These are phyloP conservation scores for Candida arabinofermentans DNA, from an alignment of 805 yeast genomes.

Conservation along the genomic window DNA sequence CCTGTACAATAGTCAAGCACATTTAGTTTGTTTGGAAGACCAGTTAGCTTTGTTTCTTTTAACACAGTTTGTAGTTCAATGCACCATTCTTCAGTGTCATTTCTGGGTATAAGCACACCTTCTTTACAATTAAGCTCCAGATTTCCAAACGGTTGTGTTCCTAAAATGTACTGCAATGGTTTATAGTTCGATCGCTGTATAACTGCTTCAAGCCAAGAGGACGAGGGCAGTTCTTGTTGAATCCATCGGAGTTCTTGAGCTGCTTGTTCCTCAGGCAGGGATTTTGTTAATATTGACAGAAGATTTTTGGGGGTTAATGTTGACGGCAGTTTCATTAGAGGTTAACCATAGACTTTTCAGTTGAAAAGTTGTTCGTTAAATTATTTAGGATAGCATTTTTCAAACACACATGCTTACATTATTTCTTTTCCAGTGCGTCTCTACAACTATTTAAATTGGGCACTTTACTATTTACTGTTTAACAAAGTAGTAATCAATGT, in stretches of 20 bases:
- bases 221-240: constrained; percentile 45
- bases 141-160: constrained; percentile 81
- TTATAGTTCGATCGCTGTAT: constrained; percentile 43
- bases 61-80: constrained; percentile 33
- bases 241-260: constrained; percentile 64
- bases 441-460: no score
- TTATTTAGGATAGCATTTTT: no score
- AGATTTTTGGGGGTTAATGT: not conserved
- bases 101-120: constrained; percentile 81
- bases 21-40: constrained; percentile 12
- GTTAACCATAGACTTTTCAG: not conserved
- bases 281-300: constrained; percentile 8
- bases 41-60: not conserved
- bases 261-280: constrained; percentile 35
- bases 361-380: not conserved
- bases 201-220: constrained; percentile 51
- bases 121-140: constrained; percentile 55
- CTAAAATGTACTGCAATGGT: constrained; percentile 84
- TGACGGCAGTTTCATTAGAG: not conserved
- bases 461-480: no score
- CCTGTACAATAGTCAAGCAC: constrained; percentile 81
- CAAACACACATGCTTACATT: no score
- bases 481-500: no score
- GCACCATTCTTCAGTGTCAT: constrained; percentile 96
- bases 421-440: no score